phyloP scores from a whole-genome alignment of 768 basidiomycete genomes.

The Sarcomyxa edulis region DNA sequence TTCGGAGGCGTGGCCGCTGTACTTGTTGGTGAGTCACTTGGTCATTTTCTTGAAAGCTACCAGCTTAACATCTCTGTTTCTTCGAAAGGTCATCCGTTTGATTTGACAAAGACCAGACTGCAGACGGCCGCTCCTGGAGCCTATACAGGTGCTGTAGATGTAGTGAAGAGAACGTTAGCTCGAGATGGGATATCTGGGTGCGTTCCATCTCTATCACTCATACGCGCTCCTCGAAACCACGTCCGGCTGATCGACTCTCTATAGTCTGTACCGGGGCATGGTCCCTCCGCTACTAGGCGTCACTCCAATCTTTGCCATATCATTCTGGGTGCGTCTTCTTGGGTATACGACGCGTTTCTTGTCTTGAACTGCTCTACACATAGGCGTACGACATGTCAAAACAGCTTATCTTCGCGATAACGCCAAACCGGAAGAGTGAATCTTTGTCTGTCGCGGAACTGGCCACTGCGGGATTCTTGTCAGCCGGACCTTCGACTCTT shows the following conservation, averaged over 20 bases:
- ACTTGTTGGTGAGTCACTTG: conserved; percentile 68
- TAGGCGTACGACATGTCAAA: conserved; percentile 92
- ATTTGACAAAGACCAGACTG: conserved; percentile 92
- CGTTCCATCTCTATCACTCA: conserved; percentile 12
- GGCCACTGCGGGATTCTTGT: conserved; percentile 90
- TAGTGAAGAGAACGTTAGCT: conserved; percentile 87
- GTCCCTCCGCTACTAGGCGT: conserved; percentile 91
- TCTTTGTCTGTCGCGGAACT: conserved; percentile 72
- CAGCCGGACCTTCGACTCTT: conserved; percentile 86
- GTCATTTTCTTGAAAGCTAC: background rate
- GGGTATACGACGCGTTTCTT: conserved; percentile 1
- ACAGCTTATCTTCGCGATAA: conserved; percentile 68
- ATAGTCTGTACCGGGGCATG: conserved; percentile 86
- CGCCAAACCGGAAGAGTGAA: conserved; percentile 69
- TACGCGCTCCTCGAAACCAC: no score
- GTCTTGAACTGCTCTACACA: conserved; percentile 2
- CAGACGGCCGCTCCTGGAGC: conserved; percentile 88
- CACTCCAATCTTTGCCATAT: conserved; percentile 96
- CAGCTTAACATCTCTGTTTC: conserved; percentile 4
- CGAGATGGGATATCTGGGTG: conserved; percentile 88
- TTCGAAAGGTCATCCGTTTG: conserved; percentile 87
- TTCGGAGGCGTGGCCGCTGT: conserved; percentile 87
- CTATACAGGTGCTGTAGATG: conserved; percentile 91
- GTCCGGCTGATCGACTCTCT: conserved; percentile 1
- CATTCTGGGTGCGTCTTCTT: conserved; percentile 79